A percentile compares a stretch with the other conserved stretches of the same genome.
phyloP scores from a whole-genome alignment of 345 rosid genomes.

The Lepidium aucheri region DNA sequence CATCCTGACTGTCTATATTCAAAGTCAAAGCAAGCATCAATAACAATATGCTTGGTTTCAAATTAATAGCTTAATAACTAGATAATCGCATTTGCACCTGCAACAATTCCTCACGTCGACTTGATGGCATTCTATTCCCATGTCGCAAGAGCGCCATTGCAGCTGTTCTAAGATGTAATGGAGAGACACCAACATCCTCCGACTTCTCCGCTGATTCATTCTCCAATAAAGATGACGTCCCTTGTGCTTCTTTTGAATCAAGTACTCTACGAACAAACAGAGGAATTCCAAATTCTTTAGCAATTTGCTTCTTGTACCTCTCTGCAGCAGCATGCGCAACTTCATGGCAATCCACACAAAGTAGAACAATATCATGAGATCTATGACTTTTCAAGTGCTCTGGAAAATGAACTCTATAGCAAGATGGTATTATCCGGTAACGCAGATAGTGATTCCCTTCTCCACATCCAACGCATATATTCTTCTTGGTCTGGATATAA shows the following conservation, averaged over 20 bases:
- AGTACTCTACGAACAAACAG: conserved; percentile 74
- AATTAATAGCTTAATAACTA: neutral
- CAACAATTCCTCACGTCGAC: conserved; percentile 63
- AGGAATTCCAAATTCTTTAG: conserved; percentile 76
- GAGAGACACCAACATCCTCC: conserved; percentile 77
- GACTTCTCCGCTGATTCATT: conserved; percentile 32
- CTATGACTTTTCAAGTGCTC: conserved; percentile 97
- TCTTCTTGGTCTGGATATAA: conserved; percentile 87
- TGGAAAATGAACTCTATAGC: conserved; percentile 94
- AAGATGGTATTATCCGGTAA: conserved; percentile 87
- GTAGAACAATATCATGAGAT: conserved; percentile 96
- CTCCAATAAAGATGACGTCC: conserved; percentile 27
- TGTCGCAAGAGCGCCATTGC: conserved; percentile 95
- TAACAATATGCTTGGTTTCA: neutral
- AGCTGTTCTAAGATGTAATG: conserved; percentile 80
- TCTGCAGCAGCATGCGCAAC: conserved; percentile 95
- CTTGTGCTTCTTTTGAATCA: conserved; percentile 43
- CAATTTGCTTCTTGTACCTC: conserved; percentile 68
- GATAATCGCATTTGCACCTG: conserved; percentile 37
- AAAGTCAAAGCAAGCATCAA: conserved; percentile 4
- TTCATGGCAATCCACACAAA: conserved; percentile 97
- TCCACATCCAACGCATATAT: conserved; percentile 94
- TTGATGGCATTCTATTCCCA: conserved; percentile 73
- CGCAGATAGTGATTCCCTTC: conserved; percentile 91
- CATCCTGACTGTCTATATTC: conserved; percentile 50